Evolutionary conservation across 768 basidiomycete species (phyloP), one percentile per base, ranked within the genome.

Genomic region (Baorangia bicolor): DNA sequence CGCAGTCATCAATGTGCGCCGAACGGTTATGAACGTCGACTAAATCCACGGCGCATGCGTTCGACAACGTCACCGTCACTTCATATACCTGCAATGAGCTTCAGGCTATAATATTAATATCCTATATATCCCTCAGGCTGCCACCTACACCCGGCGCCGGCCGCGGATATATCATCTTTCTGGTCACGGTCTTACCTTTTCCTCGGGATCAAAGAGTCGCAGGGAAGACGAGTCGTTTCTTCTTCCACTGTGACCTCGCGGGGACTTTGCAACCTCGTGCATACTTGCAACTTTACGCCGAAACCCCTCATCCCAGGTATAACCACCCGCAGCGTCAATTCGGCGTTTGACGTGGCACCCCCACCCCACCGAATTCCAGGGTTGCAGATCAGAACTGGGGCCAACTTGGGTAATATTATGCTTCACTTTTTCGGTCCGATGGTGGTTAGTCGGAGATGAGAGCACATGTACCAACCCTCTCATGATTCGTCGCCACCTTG

Each of bases 361-460:
- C 23, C n/a, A n/a, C 39, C 13, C 34, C 20, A 27, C 16, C 6
- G 28, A 52, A 34, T 28, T 20, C 20, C 25, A n/a, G 20, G 43
- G 39, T 41, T 46, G 44, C 45, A 43, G 37, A 30, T 51, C 50
- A 38, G n/a, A 33, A 54, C 30, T 4, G 11, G 30, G 9, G 1
- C 10, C 33, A 12, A 31, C 27, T 23, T 33, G 8, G 49, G 18
- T 48, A 48, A n/a, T n/a, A n/a, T n/a, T 13, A 13, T 30, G 34
- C 6, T 25, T n/a, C 8, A 9, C 20, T 9, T 37, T 3, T 21
- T n/a, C 14, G 10, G n/a, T 30, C 23, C 39, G 21, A 40, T 3
- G 43, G 57, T 27, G 27, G 21, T 54, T 49, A 18, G 45, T 49
- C 55, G 61, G 64, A 64, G 8, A 64, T 53, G 48, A 47, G 33